Base-by-base conservation (phyloP, 495 filamentous ascomycete genomes). In the Parathielavia appendiculata region DNA sequence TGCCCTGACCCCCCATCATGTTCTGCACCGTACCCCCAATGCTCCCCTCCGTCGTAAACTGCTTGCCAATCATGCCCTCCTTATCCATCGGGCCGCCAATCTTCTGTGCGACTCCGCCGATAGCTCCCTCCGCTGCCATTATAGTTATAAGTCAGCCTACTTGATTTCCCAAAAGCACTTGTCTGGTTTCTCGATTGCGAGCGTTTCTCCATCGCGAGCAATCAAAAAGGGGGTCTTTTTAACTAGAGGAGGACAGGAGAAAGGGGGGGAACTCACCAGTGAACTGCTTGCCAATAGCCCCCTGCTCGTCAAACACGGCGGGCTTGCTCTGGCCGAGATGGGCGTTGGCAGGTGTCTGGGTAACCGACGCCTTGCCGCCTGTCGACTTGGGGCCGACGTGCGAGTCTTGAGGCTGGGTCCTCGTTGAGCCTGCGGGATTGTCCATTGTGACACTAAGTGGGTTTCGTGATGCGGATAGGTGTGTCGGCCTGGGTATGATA, bases 51-150 rank as follows among this genome's bases (percentile, higher is more conserved):
- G 70, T 66, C 11, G 77, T 78, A 56, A 81, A 83, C 62, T 79
- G 78, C 35, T 68, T 73, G 26, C 79, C 80, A 48, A 82, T 71
- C 20, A 63, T 44, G 10, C 79, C 77, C 12, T 76, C 72, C 53
- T 75, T 75, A 38, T 61, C 75, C 45, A 83, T 69, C 0, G 80
- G 79, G 0, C 82, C 83, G n/a, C 82, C 80, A 9, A 85, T 57
- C 38, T 67, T 74, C 51, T 85, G 70, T 7, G 75, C 78, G 7
- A 72, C 72, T 34, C 77, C 73, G 16, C 82, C 79, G 36, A 85
- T 71, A 0, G 71, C 68, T 23, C 83, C 80, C 14, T 82, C 73
- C 13, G 61, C 73, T 75, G 63, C 61, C 20, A 32, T 43, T 20
- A 4, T 20, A 22, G 23, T 62, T 13, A 51, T 32, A 19, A 7